Evolutionary conservation across 1,284 basidiomycete genomes (phyloP).

Genomic region (Cutaneotrichosporon daszewskae): DNA sequence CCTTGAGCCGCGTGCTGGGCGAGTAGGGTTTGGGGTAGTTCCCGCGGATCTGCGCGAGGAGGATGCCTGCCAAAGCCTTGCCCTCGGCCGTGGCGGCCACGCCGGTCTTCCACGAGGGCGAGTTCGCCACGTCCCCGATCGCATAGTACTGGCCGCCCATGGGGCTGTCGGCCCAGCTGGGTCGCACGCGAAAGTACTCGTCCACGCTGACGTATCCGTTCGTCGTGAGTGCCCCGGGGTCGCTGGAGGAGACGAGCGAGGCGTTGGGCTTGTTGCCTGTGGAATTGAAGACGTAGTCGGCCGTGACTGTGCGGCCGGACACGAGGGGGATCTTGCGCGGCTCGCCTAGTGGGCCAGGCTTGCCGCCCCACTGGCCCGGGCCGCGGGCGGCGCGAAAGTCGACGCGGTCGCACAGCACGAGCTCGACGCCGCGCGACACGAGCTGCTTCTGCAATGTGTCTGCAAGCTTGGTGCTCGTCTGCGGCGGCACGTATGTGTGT

Average conservation of each 20-base stretch:
- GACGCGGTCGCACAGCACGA: slow-evolving; percentile 44
- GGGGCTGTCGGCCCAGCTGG: slow-evolving; percentile 13
- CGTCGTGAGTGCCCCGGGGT: slow-evolving; percentile 32
- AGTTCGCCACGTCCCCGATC: slow-evolving; percentile 38
- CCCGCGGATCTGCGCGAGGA: slow-evolving; percentile 29
- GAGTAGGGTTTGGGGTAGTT: slow-evolving; percentile 25
- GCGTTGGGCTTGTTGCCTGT: slow-evolving; percentile 48
- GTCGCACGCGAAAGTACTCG: slow-evolving; percentile 26
- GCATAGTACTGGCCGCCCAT: slow-evolving; percentile 37
- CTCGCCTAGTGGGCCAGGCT: slow-evolving; percentile 27
- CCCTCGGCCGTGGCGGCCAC: slow-evolving; percentile 26
- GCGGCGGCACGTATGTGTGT: slow-evolving; percentile 24
- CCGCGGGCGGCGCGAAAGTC: slow-evolving; percentile 19
- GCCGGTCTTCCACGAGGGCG: slow-evolving; percentile 37
- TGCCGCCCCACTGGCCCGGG: slow-evolving; percentile 28
- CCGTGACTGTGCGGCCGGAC: slow-evolving; percentile 34
- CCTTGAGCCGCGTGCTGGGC: slow-evolving; percentile 8
- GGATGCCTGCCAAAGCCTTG: slow-evolving; percentile 21
- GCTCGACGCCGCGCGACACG: slow-evolving; percentile 35
- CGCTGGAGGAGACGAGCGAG: slow-evolving; percentile 32
- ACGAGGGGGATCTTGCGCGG: slow-evolving; percentile 34
- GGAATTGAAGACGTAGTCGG: slow-evolving; percentile 49
- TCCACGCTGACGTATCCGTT: slow-evolving; percentile 41
- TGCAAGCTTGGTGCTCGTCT: slow-evolving; percentile 33
- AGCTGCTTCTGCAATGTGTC: slow-evolving; percentile 34